phyloP scores from a whole-genome alignment of 768 basidiomycete species.

The Trametes punicea region DNA sequence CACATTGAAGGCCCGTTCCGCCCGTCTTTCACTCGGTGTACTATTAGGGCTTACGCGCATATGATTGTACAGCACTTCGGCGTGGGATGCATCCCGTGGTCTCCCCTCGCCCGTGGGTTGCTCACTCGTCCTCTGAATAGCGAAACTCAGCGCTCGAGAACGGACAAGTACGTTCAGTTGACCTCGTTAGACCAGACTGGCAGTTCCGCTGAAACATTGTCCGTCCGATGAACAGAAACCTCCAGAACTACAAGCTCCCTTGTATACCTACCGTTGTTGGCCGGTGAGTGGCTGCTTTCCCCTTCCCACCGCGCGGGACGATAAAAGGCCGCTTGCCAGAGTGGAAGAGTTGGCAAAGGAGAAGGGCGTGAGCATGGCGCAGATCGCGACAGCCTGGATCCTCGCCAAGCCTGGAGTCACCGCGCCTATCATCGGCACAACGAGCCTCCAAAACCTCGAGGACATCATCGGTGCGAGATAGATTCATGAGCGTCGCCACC shows the following conservation, averaged over 20 bases:
- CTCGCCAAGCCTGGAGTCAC: slow-evolving; percentile 29
- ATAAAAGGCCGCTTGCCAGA: slow-evolving; percentile 7
- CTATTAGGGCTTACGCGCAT: not conserved
- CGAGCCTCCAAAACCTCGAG: slow-evolving; percentile 36
- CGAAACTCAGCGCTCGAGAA: slow-evolving; percentile 19
- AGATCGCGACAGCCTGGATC: slow-evolving; percentile 38
- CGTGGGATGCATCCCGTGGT: slow-evolving; percentile 38
- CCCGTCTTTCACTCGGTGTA: no score
- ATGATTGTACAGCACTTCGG: slow-evolving; percentile 25
- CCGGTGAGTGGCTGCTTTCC: no score
- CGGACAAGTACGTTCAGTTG: slow-evolving; percentile 20
- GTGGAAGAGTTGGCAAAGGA: slow-evolving; percentile 41
- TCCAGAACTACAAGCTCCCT: slow-evolving; percentile 7
- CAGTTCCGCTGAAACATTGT: not conserved
- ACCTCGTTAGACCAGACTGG: no score
- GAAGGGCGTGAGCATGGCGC: slow-evolving; percentile 39
- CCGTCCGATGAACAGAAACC: not conserved
- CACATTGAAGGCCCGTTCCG: slow-evolving; percentile 33
- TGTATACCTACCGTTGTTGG: slow-evolving; percentile 20
- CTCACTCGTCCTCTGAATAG: slow-evolving; percentile 28
- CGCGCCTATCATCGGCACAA: slow-evolving; percentile 42
- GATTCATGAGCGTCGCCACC: no score
- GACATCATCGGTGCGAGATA: slow-evolving; percentile 39
- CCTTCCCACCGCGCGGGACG: no score
- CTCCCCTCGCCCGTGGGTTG: slow-evolving; percentile 34